phyloP scores from a whole-genome alignment of 495 filamentous ascomycete species.

The Darksidea phi region DNA sequence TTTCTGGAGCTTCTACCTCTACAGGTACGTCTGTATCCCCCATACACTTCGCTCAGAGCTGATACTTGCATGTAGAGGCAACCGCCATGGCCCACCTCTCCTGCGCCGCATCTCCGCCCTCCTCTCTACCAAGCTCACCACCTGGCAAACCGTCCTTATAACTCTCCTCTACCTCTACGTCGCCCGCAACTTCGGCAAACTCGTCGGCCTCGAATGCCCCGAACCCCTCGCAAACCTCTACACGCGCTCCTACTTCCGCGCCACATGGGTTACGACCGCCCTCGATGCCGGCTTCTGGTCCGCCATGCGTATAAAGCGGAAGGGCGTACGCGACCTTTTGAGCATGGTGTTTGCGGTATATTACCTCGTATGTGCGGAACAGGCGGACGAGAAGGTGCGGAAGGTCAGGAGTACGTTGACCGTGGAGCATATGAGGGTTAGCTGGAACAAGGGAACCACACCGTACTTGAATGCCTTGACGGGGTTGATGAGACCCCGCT shows the following conservation, averaged over 20 bases:
- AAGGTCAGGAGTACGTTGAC: conserved; percentile 83
- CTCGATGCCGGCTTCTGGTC: conserved; percentile 98
- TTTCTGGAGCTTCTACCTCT: conserved; percentile 86
- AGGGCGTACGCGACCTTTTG: conserved; percentile 77
- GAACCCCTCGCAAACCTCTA: conserved; percentile 95
- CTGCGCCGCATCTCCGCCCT: conserved; percentile 69
- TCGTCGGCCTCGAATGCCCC: conserved; percentile 85
- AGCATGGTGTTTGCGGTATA: conserved; percentile 81
- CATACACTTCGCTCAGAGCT: conserved; percentile 9
- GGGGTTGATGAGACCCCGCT: conserved; percentile 68
- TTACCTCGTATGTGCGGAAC: conserved; percentile 89
- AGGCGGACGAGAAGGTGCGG: conserved; percentile 93
- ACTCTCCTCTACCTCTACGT: conserved; percentile 91
- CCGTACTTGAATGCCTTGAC: conserved; percentile 75
- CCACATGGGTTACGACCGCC: conserved; percentile 94
- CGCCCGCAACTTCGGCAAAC: conserved; percentile 86
- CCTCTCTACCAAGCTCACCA: conserved; percentile 67
- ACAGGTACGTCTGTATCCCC: conserved; percentile 54
- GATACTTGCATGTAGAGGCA: conserved; percentile 56
- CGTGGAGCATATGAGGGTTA: conserved; percentile 85
- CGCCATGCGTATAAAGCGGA: conserved; percentile 83
- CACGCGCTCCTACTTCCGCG: conserved; percentile 89
- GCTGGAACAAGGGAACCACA: conserved; percentile 90
- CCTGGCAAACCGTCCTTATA: conserved; percentile 85
- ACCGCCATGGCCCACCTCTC: conserved; percentile 82